These are phyloP conservation scores for Erigeron philadelphicus DNA, from an alignment of 140 eudicot species.

Conservation along the genomic window DNA sequence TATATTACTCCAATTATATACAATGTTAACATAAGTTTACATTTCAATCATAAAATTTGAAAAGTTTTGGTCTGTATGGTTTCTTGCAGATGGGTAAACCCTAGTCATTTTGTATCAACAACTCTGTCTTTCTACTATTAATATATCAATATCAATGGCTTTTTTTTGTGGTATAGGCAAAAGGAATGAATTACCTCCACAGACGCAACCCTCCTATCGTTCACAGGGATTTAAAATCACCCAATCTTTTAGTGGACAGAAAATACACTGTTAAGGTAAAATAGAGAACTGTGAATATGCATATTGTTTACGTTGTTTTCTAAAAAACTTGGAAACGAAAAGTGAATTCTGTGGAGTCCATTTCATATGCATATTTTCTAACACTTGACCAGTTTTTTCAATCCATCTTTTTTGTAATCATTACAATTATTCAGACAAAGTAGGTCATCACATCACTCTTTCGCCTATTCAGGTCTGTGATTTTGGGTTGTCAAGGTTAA, in stretches of 20 bases:
- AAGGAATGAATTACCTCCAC: constrained; percentile 98
- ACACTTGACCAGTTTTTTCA: not conserved
- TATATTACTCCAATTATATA: no score
- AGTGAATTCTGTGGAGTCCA: not conserved
- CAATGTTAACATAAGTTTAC: no score
- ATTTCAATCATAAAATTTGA: no score
- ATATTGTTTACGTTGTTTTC: not conserved
- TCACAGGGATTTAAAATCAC: constrained; percentile 93
- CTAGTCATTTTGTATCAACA: constrained; percentile 8
- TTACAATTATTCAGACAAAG: not conserved
- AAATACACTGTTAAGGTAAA: constrained; percentile 90
- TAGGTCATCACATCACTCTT: constrained; percentile 1
- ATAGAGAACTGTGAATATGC: constrained; percentile 5
- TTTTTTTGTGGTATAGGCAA: constrained; percentile 46
- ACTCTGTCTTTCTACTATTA: not conserved
- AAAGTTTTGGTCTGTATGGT: no score
- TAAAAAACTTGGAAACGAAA: not conserved
- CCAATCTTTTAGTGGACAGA: constrained; percentile 89
- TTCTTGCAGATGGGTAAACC: not conserved
- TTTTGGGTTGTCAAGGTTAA: constrained; percentile 48
- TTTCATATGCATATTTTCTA: not conserved
- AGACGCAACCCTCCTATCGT: constrained; percentile 92
- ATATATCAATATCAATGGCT: constrained; percentile 9
- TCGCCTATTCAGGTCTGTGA: constrained; percentile 39
- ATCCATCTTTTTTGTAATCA: not conserved